Conservation (phyloP, 305 asterid genomes). For the Nicotiana rustica region DNA sequence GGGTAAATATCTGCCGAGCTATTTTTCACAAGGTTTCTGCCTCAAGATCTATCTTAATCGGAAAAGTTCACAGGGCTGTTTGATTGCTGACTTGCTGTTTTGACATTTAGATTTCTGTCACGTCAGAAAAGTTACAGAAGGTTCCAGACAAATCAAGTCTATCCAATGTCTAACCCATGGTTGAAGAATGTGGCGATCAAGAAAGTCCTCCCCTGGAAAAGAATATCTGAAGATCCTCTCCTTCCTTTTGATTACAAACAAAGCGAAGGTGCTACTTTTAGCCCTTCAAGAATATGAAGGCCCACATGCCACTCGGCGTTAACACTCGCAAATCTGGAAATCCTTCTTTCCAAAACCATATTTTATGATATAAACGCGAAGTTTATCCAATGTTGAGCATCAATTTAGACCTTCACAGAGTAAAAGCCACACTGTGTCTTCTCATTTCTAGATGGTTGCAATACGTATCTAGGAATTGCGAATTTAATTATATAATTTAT, state of each 20-base stretch:
- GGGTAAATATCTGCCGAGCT: neutral
- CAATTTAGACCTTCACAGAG: slow-evolving; percentile 16
- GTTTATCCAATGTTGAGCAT: slow-evolving; percentile 18
- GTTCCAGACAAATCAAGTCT: slow-evolving; percentile 19
- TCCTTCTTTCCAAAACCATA: neutral
- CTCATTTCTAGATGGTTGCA: neutral
- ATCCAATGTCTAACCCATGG: neutral
- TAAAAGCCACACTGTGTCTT: neutral
- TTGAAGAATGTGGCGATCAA: no score
- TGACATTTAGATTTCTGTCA: neutral
- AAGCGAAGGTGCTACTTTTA: no score
- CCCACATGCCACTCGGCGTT: no score
- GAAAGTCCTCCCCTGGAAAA: no score
- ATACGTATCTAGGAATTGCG: neutral
- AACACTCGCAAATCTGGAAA: no score
- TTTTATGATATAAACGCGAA: slow-evolving; percentile 10
- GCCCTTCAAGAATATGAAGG: no score
- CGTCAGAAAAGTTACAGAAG: slow-evolving; percentile 5
- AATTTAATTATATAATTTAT: neutral
- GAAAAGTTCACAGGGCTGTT: slow-evolving; percentile 5
- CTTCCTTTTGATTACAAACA: no score
- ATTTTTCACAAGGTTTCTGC: neutral
- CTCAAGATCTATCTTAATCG: slow-evolving; percentile 21
- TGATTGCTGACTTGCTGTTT: slow-evolving; percentile 12
- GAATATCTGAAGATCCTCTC: no score